Evolutionary conservation across 2,329 filamentous ascomycete species (phyloP).

Genomic region (Diatrype stigma): DNA sequence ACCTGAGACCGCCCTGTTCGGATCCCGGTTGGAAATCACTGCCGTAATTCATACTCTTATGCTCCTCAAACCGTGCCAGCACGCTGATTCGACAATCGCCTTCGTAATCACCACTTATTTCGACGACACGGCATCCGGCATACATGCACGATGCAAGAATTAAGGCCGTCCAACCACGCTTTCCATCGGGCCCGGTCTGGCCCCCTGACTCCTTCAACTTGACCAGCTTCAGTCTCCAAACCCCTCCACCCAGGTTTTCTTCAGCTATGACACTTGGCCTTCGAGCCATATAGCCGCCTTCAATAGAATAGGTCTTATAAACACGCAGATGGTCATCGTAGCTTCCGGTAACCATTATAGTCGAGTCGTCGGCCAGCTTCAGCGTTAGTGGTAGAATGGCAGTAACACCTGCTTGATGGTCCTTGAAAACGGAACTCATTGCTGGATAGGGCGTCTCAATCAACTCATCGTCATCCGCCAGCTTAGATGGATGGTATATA

Average conservation of each 20-base stretch:
- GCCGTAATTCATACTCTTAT: constrained; percentile 93
- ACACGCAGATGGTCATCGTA: constrained; percentile 85
- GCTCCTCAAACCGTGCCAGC: constrained; percentile 72
- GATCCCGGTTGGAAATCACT: constrained; percentile 59
- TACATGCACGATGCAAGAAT: constrained; percentile 94
- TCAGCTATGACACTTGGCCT: constrained; percentile 56
- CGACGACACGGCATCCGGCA: constrained; percentile 69
- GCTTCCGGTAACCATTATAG: constrained; percentile 75
- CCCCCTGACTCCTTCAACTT: constrained; percentile 18
- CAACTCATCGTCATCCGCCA: constrained; percentile 8
- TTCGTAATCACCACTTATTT: constrained; percentile 31
- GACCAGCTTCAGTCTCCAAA: constrained; percentile 77
- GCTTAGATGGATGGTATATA: constrained; percentile 10
- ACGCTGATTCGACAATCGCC: constrained; percentile 58
- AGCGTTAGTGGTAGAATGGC: constrained; percentile 69
- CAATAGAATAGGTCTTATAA: constrained; percentile 44
- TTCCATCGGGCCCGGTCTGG: constrained; percentile 9
- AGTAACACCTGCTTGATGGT: constrained; percentile 81
- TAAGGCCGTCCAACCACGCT: constrained; percentile 25
- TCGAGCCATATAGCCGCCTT: constrained; percentile 35
- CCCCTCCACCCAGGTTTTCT: constrained; percentile 68
- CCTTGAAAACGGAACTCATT: constrained; percentile 38
- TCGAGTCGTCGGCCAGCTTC: constrained; percentile 36
- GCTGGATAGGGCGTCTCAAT: constrained; percentile 19
- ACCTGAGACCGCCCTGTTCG: constrained; percentile 31